Conservation (phyloP, 495 filamentous ascomycete species). For the Talaromyces nanjingensis region DNA sequence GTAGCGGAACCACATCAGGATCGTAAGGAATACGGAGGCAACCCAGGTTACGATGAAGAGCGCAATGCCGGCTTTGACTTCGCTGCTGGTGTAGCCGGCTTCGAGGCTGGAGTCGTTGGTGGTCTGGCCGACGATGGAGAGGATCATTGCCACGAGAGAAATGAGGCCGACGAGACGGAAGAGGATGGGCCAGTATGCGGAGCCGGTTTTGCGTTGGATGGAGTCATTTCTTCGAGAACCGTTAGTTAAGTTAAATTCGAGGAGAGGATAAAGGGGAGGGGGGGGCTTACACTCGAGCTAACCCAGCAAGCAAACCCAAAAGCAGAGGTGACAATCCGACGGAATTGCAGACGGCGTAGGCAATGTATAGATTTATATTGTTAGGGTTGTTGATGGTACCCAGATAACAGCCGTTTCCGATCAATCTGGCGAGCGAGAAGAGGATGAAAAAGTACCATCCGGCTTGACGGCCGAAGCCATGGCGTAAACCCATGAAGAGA, state of each 20-base stretch:
- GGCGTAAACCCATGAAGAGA: conserved; percentile 26
- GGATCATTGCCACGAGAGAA: conserved; percentile 15
- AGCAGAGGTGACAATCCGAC: conserved; percentile 24
- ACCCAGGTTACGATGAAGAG: conserved; percentile 24
- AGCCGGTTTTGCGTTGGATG: conserved; percentile 14
- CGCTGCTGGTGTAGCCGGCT: conserved; percentile 12
- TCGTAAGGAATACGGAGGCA: conserved; percentile 12
- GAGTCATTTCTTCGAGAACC: conserved; percentile 14
- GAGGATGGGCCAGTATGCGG: conserved; percentile 14
- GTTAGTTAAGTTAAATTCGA: neutral
- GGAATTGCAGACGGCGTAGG: conserved; percentile 21
- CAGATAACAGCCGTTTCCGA: conserved; percentile 29
- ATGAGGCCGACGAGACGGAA: conserved; percentile 20
- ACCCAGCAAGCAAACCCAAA: conserved; percentile 17
- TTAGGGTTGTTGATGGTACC: conserved; percentile 26
- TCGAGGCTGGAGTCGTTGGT: conserved; percentile 13
- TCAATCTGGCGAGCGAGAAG: conserved; percentile 28
- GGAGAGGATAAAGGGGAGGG: neutral
- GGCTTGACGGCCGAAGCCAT: conserved; percentile 26
- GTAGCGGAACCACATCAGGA: conserved; percentile 7
- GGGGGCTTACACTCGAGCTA: conserved; percentile 24
- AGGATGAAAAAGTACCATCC: conserved; percentile 34
- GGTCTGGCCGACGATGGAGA: conserved; percentile 21
- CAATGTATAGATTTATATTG: conserved; percentile 17
- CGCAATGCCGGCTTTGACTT: conserved; percentile 20